Evolutionary conservation across 306 rosid species (phyloP), one percentile per base, ranked within the genome.

Genomic region (Adenanthera pavonina): DNA sequence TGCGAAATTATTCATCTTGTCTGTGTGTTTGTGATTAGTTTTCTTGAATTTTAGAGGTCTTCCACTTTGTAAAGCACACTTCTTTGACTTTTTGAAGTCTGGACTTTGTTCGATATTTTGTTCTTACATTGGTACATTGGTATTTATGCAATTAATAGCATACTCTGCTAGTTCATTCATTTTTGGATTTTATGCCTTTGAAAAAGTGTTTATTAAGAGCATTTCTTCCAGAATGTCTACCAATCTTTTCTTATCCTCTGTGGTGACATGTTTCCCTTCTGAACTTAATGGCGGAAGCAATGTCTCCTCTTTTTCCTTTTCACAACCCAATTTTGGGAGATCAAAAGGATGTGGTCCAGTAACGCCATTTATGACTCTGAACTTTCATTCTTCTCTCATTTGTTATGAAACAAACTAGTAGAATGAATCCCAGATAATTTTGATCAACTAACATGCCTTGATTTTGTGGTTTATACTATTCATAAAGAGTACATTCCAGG

Each of bases 211-310:
- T 76, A 14, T 71, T 36, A 16, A 46, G 62, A 59, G 15, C 66
- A 20, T 59, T 67, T 67, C 72, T 67, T 41, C 49, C 15, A 3
- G 40, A 64, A 64, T 64, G 70, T 16, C 41, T 64, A 67, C 67
- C 56, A 36, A 8, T 67, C 51, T 56, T 40, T 52, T 11, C 11
- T 53, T 56, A 16, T 62, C 44, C 36, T 78, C 60, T 19, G 43
- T 19, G 36, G 52, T 68, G 52, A 68, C 51, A 61, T 54, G 52
- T 70, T 40, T 73, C 56, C 48, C 17, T 56, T 15, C 35, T 61
- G 67, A 78, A 74, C 65, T 20, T 47, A 35, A 68, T 43, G 69
- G 56, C 33, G 64, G 81, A 67, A 74, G 35, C 41, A 20, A 51
- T 49, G 8, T 15, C 17, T 59, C 35, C 36, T 7, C 20, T 57